Conservation (phyloP, 768 basidiomycete species). For the Boletus sensibilis region DNA sequence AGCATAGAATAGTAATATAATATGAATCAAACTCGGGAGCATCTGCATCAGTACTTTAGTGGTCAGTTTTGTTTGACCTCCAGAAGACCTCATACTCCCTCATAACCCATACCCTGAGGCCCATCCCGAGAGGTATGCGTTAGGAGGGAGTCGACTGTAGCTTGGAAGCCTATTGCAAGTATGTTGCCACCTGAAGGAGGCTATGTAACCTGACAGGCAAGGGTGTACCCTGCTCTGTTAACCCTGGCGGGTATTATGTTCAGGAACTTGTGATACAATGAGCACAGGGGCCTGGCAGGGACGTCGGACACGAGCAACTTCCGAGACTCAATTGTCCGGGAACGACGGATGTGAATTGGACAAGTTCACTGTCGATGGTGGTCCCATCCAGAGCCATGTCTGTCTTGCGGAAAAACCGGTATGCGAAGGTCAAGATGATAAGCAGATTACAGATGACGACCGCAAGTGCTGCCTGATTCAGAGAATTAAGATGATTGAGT, state of each 20-base stretch:
- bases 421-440: constrained; percentile 17
- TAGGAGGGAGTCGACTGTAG: too few species aligned
- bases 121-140: too few species aligned
- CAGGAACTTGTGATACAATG: background rate
- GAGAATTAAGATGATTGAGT: background rate
- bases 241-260: background rate
- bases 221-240: background rate
- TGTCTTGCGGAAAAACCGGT: constrained; percentile 8
- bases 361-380: background rate
- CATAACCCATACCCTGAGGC: too few species aligned
- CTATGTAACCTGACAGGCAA: background rate
- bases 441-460: constrained; percentile 23
- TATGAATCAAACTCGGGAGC: too few species aligned
- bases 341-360: constrained; percentile 20
- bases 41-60: too few species aligned
- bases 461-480: constrained; percentile 23
- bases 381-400: background rate
- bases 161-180: background rate
- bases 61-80: too few species aligned
- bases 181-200: background rate
- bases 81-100: too few species aligned
- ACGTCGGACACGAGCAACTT: background rate
- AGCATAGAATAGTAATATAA: too few species aligned
- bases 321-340: background rate
- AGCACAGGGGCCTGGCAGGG: background rate